Evolutionary conservation across 345 rosid species (phyloP), one percentile per base, ranked within the genome.

Genomic region (Trapa bicornis): DNA sequence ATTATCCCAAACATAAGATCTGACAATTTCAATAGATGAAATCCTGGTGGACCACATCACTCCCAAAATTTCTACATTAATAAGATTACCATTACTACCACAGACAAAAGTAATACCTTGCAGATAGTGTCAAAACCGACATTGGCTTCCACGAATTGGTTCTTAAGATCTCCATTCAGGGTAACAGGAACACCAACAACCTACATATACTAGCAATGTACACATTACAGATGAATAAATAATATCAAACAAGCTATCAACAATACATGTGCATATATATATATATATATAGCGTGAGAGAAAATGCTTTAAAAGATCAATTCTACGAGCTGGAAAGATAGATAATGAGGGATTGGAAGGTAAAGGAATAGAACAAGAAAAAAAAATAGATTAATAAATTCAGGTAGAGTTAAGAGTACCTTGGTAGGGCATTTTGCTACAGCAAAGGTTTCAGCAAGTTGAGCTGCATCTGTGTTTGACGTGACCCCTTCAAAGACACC

Each of bases 101-200:
- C 6, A 54, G 60, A 35, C 33, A 22, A 35, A 42, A 61, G 35
- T 63, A 16, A 41, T 82, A 94, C 97, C 96, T 94, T 91, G 83
- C 97, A 91, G 41, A 89, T 81, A 63, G 99, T 94, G 83, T 94
- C 97, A 82, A 94, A 94, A 62, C 99, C 99, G 79, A 94, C 96
- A 74, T 89, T 81, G 39, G 91, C 79, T 82, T 94, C 99, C 67
- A 94, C 99, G 64, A 89, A 94, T 66, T 91, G 96, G 79, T 91
- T 91, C 85, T 84, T 91, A 65, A 94, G 88, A 83, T 94, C 99
- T 77, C 99, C 99, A 70, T 94, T 91, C 71, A 83, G 74, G 65
- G 99, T 94, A 70, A 94, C 99, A 50, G 99, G 99, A 76, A 91
- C 97, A 70, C 99, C 96, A 69, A 89, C 96, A 67, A 94, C 99